Evolutionary conservation across 306 rosid genomes (phyloP).

Genomic region (Albizia julibrissin): DNA sequence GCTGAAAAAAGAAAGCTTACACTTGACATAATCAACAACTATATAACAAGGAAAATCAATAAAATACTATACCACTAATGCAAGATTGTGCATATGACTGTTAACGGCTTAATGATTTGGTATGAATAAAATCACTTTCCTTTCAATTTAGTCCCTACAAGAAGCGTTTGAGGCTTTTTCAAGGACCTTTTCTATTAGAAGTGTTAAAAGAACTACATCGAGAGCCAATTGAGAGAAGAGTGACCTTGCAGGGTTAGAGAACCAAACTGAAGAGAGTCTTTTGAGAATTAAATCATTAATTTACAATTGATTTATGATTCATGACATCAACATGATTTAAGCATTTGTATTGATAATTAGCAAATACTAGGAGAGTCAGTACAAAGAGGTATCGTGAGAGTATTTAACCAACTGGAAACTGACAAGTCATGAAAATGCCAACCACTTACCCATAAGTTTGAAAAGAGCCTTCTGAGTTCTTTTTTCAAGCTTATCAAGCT

Average conservation of each 20-base stretch:
- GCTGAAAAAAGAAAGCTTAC: not conserved
- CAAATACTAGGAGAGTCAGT: not conserved
- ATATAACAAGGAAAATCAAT: not conserved
- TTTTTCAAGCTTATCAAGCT: slow-evolving; percentile 91
- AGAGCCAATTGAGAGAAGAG: not conserved
- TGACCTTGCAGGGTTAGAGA: not conserved
- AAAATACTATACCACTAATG: not conserved
- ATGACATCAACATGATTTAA: not conserved
- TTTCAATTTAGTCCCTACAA: not conserved
- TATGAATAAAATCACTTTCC: not conserved
- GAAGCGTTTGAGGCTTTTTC: not conserved
- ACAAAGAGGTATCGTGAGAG: not conserved
- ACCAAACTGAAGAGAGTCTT: not conserved
- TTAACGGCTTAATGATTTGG: not conserved
- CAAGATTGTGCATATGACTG: not conserved
- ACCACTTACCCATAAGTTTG: slow-evolving; percentile 70
- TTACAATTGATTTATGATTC: not conserved
- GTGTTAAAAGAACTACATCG: not conserved
- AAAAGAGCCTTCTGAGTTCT: slow-evolving; percentile 84
- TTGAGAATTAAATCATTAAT: not conserved
- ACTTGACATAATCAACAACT: not conserved
- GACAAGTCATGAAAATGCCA: not conserved
- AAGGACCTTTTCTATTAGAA: not conserved
- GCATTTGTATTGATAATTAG: not conserved
- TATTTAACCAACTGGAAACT: not conserved